Evolutionary conservation across 2,329 filamentous ascomycete genomes (phyloP).

Genomic region (Colletotrichum liriopes): DNA sequence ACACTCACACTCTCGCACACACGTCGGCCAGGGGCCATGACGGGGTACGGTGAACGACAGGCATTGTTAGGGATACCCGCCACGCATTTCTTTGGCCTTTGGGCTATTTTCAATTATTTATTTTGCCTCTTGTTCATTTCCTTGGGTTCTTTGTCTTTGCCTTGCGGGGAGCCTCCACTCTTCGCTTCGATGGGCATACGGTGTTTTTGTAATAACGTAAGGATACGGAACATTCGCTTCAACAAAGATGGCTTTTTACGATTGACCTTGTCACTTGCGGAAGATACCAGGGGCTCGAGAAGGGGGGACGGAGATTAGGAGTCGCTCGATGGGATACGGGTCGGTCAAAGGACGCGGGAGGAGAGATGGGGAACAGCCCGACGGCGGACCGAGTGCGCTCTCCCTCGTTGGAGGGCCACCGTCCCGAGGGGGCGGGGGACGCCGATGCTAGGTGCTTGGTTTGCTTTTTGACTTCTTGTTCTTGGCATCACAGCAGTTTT

Average conservation of each 20-base stretch:
- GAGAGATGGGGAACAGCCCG: background rate
- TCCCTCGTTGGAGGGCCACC: conserved; percentile 6
- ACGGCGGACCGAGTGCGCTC: background rate
- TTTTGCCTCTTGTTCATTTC: conserved; percentile 41
- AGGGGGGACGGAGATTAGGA: background rate
- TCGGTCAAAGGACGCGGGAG: background rate
- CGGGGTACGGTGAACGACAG: conserved; percentile 31
- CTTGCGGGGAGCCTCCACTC: conserved; percentile 24
- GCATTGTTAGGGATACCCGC: conserved; percentile 43
- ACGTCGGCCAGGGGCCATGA: conserved; percentile 17
- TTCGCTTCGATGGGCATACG: conserved; percentile 36
- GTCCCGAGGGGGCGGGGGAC: conserved; percentile 28
- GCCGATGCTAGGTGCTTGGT: conserved; percentile 31
- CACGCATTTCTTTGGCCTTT: conserved; percentile 23
- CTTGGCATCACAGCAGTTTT: background rate
- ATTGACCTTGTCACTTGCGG: background rate
- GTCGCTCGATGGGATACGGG: background rate
- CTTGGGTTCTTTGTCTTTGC: conserved; percentile 23
- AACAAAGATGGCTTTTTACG: conserved; percentile 32
- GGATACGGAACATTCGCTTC: conserved; percentile 41
- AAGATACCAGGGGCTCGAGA: background rate
- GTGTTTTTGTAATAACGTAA: conserved; percentile 35
- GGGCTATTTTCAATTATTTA: conserved; percentile 32
- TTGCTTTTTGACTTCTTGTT: conserved; percentile 7
- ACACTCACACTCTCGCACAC: background rate